phyloP scores from a whole-genome alignment of 148 eudicot genomes.

The Bassia scoparia region DNA sequence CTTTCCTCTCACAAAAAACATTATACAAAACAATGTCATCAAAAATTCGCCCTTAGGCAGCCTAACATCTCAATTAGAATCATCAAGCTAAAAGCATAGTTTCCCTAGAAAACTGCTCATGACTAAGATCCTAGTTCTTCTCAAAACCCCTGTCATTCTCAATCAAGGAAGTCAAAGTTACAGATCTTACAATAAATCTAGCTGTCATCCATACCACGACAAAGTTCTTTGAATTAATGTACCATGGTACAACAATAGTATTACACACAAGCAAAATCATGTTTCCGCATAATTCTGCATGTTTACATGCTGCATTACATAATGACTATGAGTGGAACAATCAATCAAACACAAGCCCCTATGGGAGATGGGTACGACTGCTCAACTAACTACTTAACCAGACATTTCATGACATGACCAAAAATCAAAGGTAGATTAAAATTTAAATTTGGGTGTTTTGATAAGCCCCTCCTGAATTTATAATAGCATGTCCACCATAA shows the following conservation, averaged over 20 bases:
- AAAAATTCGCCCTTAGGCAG: too few relatives aligned
- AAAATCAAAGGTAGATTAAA: background rate
- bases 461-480: background rate
- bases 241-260: background rate
- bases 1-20: too few relatives aligned
- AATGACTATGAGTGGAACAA: background rate
- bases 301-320: background rate
- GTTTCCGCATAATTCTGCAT: background rate
- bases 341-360: background rate
- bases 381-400: too few relatives aligned
- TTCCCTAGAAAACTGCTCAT: background rate
- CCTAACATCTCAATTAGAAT: too few relatives aligned
- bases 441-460: too few relatives aligned
- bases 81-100: background rate
- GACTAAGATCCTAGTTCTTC: background rate
- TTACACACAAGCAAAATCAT: background rate
- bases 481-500: background rate
- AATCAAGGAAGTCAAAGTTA: background rate
- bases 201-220: background rate
- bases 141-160: background rate
- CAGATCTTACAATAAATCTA: background rate
- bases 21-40: too few relatives aligned
- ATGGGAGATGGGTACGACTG: background rate
- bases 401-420: background rate
- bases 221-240: background rate